Conservation (phyloP, 345 rosid species). For the Eutrema heterophyllum region DNA sequence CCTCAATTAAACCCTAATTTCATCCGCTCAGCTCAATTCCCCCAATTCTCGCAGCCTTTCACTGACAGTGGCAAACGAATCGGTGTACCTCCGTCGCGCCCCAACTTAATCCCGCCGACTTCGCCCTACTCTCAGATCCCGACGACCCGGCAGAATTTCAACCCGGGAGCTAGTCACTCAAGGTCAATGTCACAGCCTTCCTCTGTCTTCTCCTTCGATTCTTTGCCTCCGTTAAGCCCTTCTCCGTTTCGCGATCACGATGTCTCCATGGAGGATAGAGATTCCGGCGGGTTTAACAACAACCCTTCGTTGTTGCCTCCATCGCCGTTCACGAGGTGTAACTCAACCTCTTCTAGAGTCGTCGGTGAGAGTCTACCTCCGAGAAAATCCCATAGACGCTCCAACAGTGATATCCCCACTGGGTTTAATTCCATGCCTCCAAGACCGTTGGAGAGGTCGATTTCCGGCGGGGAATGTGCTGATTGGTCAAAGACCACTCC, state of each 20-base stretch:
- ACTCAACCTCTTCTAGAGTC: slow-evolving; percentile 26
- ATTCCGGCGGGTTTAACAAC: slow-evolving; percentile 19
- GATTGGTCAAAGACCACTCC: slow-evolving; percentile 37
- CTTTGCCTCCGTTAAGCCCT: slow-evolving; percentile 76
- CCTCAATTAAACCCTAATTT: slow-evolving; percentile 52
- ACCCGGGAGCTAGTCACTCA: slow-evolving; percentile 55
- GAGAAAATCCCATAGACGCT: slow-evolving; percentile 75
- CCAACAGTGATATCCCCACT: slow-evolving; percentile 84
- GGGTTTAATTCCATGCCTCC: slow-evolving; percentile 46
- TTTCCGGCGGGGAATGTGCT: slow-evolving; percentile 40
- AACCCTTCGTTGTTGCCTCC: slow-evolving; percentile 54
- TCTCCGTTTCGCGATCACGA: slow-evolving; percentile 61
- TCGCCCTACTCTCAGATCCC: slow-evolving; percentile 90
- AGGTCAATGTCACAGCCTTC: slow-evolving; percentile 84
- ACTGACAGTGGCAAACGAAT: slow-evolving; percentile 46
- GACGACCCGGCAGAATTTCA: slow-evolving; percentile 42
- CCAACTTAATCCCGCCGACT: slow-evolving; percentile 77
- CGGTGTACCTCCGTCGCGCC: slow-evolving; percentile 89
- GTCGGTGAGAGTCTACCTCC: slow-evolving; percentile 71
- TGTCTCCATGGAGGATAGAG: slow-evolving; percentile 68
- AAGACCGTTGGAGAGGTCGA: slow-evolving; percentile 41
- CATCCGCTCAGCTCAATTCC: slow-evolving; percentile 44
- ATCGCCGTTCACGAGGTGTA: slow-evolving; percentile 50
- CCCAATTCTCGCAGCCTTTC: slow-evolving; percentile 49
- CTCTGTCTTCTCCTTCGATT: slow-evolving; percentile 72